Conservation (phyloP, 495 filamentous ascomycete species). For the Talaromyces nanjingensis region DNA sequence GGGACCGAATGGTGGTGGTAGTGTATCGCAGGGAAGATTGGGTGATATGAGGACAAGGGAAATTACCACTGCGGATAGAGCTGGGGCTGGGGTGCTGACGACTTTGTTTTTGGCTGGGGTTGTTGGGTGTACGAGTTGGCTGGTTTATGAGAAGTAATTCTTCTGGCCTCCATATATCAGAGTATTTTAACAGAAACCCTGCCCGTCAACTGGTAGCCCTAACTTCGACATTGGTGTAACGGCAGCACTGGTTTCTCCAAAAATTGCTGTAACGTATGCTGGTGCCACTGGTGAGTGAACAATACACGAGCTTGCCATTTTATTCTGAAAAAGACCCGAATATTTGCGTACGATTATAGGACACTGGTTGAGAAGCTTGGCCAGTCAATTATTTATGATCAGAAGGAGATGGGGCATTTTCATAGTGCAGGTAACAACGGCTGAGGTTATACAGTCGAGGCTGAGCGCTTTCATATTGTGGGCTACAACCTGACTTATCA, state of each 20-base stretch:
- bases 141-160: constrained; percentile 23
- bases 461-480: neutral
- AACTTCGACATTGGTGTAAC: neutral
- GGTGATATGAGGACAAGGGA: neutral
- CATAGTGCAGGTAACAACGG: too few relatives aligned
- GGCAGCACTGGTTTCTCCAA: neutral
- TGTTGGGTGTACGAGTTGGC: constrained; percentile 28
- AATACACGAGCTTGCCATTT: neutral
- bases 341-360: neutral
- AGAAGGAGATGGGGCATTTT: too few relatives aligned
- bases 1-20: constrained; percentile 11
- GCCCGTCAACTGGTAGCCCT: neutral
- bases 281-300: neutral
- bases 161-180: neutral
- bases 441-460: neutral
- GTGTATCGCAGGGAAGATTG: neutral
- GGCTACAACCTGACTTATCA: too few relatives aligned
- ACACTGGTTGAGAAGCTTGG: too few relatives aligned
- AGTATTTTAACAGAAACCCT: neutral
- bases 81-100: constrained; percentile 62
- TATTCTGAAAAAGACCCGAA: neutral
- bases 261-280: neutral
- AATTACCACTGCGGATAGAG: constrained; percentile 51
- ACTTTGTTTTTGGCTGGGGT: constrained; percentile 45
- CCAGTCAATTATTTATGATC: too few relatives aligned